These are phyloP conservation scores for Casuarina cunninghamiana DNA, from an alignment of 306 rosid species.

Conservation along the genomic window DNA sequence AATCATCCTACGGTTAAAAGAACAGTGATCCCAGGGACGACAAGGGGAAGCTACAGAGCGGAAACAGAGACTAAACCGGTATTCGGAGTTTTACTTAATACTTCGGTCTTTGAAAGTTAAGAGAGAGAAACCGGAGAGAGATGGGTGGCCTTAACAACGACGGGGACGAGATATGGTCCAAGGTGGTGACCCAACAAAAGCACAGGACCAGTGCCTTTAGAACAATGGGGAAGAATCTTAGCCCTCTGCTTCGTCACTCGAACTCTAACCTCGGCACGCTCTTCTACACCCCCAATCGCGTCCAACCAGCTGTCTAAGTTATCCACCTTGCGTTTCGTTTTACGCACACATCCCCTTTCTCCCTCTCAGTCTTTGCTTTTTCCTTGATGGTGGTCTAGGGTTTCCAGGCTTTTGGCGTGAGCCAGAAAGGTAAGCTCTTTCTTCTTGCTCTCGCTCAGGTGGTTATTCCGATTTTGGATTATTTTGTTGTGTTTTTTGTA, in stretches of 20 bases:
- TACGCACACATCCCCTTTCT: neutral
- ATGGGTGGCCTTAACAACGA: neutral
- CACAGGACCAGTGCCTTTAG: neutral
- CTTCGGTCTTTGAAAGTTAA: neutral
- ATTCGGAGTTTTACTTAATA: neutral
- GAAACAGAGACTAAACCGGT: neutral
- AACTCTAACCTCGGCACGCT: neutral
- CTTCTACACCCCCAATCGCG: slow-evolving; percentile 7
- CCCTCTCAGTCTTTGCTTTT: neutral
- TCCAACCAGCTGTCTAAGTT: slow-evolving; percentile 5
- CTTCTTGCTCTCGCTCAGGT: neutral
- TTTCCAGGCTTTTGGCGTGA: neutral
- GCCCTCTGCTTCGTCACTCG: neutral
- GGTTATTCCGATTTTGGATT: neutral
- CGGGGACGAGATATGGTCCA: neutral
- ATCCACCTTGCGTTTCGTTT: neutral
- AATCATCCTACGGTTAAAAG: no score
- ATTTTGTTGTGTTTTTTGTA: neutral
- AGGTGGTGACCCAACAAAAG: slow-evolving; percentile 9
- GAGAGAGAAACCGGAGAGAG: neutral
- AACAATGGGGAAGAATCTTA: neutral
- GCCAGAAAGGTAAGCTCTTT: slow-evolving; percentile 13
- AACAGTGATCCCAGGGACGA: neutral
- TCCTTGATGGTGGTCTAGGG: neutral
- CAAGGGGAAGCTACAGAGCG: neutral